These are phyloP conservation scores for Pythium plurisporium DNA, from an alignment of 352 stramenopile species.

Conservation along the genomic window DNA sequence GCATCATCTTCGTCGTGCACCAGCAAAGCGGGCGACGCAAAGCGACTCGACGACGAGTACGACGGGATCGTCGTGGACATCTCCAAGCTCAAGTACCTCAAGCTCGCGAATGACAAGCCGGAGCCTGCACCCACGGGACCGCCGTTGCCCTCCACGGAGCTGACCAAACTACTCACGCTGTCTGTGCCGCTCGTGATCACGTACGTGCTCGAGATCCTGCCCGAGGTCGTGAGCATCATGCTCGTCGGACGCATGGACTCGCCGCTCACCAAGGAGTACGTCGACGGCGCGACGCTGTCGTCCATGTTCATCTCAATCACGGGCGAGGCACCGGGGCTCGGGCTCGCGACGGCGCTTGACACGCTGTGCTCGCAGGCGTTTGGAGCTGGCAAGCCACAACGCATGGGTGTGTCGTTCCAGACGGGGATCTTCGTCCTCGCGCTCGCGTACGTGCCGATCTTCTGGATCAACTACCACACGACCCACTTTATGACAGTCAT, in stretches of 20 bases:
- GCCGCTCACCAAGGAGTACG: constrained; percentile 62
- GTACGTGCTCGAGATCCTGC: constrained; percentile 75
- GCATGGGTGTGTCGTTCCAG: constrained; percentile 86
- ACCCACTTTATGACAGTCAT: constrained; percentile 55
- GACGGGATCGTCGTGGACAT: background rate
- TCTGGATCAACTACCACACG: constrained; percentile 74
- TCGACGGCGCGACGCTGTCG: constrained; percentile 64
- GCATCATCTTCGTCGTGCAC: constrained; percentile 1
- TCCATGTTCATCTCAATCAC: constrained; percentile 82
- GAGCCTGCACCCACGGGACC: too few species aligned
- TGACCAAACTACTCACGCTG: constrained; percentile 28
- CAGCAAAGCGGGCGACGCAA: background rate
- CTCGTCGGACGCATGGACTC: constrained; percentile 72
- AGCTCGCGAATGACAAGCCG: background rate
- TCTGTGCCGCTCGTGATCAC: constrained; percentile 60
- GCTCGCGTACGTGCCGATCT: constrained; percentile 49
- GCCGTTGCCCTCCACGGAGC: constrained; percentile 15
- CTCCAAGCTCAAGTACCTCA: constrained; percentile 5
- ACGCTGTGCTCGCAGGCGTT: constrained; percentile 85
- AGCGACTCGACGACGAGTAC: background rate
- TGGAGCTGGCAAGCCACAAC: constrained; percentile 56
- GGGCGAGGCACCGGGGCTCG: constrained; percentile 67
- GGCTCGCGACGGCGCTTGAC: constrained; percentile 85
- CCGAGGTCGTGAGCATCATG: constrained; percentile 56
- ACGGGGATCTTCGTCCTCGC: constrained; percentile 72